Base-by-base conservation (phyloP, 2,329 filamentous ascomycete genomes). In the Colletotrichum simmondsii region DNA sequence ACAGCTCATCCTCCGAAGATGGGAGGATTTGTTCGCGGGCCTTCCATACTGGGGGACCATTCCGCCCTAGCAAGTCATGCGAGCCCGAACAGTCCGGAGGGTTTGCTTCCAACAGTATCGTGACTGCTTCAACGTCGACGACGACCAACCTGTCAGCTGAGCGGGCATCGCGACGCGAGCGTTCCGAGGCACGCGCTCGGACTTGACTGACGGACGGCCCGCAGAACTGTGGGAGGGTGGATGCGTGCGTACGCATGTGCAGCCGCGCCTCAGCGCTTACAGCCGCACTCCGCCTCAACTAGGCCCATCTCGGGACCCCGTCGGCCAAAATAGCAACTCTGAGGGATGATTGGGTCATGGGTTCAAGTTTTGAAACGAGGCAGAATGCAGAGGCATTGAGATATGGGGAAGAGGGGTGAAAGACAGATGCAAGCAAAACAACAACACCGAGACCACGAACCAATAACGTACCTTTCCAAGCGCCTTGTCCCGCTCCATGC, bases 401-500 rank as follows among this genome's bases (percentile, higher is more conserved):
- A 28, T 32, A 56, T 28, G 66, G 63, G 71, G 72, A 61, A 67
- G 68, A 68, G 22, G 65, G 46, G 54, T 35, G 58, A 28, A 62
- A 59, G 7, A 66, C 73, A 71, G 56, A 76, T 75, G 22, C 56
- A 65, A 75, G 75, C n/a, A 61, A 65, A 75, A 57, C 66, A 61
- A 73, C 59, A 68, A 75, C 73, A 71, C 73, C 71, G 24, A 74
- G 76, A 66, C 24, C 73, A 62, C 58, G 74, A 59, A 61, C 62
- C 54, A 14, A 66, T 74, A 64, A 86, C 87, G 70, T 85, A 92
- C 93, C 84, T 97, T 95, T 77, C 94, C 93, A 24, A 96, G 94
- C 70, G 97, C 87, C 83, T 95, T 95, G 84, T 98, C 95, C 75
- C 92, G 90, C 81, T 98, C 95, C 12, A 95, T 88, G 82, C 92